A percentile compares a stretch with the other conserved stretches of the same genome.
Conservation (phyloP, 2,329 filamentous ascomycete genomes). For the Aspergillus sp. region DNA sequence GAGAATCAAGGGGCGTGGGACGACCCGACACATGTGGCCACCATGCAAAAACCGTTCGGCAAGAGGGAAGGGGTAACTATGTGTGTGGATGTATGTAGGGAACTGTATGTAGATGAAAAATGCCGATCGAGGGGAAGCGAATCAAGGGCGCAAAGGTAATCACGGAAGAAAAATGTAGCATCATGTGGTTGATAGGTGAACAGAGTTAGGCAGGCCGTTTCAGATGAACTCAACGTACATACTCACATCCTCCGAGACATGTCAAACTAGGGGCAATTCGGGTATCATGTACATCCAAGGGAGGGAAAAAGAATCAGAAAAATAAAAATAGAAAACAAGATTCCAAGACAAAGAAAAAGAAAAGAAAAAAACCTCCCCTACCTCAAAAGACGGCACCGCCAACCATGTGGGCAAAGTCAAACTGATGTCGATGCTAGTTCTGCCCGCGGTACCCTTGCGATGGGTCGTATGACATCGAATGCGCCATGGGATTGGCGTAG, state of each 20-base stretch:
- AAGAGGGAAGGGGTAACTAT: no score
- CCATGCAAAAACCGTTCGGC: neutral
- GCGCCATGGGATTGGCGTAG: conserved; percentile 16
- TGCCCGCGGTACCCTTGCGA: conserved; percentile 9
- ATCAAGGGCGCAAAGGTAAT: no score
- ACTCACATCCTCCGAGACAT: neutral
- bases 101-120: neutral
- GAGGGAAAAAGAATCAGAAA: neutral
- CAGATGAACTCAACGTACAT: neutral
- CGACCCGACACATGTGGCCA: neutral
- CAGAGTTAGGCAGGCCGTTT: neutral
- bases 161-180: neutral
- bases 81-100: no score
- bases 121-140: neutral
- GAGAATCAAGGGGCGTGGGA: neutral
- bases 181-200: conserved; percentile 3
- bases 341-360: neutral
- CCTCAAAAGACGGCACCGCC: neutral
- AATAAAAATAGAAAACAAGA: neutral
- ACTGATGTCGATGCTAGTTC: conserved; percentile 16
- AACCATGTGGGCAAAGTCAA: conserved; percentile 2
- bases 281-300: conserved; percentile 2
- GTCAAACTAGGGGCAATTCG: neutral
- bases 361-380: conserved; percentile 6
- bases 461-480: conserved; percentile 12